phyloP scores from a whole-genome alignment of 441 rosid genomes.

The Dalechampia spathulata region DNA sequence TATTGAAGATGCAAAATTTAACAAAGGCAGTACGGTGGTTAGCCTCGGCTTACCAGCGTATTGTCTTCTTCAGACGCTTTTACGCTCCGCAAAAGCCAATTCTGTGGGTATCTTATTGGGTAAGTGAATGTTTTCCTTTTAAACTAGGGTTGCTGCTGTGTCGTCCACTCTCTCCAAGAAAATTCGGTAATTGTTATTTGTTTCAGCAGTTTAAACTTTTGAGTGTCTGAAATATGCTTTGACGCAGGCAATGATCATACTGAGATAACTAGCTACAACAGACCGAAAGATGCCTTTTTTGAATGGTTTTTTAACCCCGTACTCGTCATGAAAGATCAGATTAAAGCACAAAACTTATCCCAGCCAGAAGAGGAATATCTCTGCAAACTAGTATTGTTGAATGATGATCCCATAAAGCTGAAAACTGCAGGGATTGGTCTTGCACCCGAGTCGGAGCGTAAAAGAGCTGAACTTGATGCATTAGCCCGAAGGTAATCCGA shows the following conservation, averaged over 20 bases:
- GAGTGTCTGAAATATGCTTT: not conserved
- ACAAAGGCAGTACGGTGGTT: constrained; percentile 52
- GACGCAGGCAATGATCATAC: constrained; percentile 45
- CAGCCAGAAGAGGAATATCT: constrained; percentile 77
- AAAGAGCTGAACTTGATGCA: constrained; percentile 72
- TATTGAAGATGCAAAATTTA: constrained; percentile 65
- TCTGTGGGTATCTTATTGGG: constrained; percentile 64
- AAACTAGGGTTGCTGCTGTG: not conserved
- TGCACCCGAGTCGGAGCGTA: constrained; percentile 57
- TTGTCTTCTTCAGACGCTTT: constrained; percentile 55
- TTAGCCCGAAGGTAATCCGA: constrained; percentile 88
- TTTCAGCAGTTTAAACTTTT: not conserved
- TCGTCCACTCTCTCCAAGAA: not conserved
- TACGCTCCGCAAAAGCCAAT: constrained; percentile 57
- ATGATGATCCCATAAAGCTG: constrained; percentile 52
- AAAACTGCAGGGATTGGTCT: constrained; percentile 39
- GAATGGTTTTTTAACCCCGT: constrained; percentile 92
- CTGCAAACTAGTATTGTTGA: constrained; percentile 60
- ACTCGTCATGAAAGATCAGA: constrained; percentile 79
- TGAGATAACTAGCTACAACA: constrained; percentile 61
- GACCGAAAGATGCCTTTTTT: constrained; percentile 66
- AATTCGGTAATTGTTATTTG: not conserved
- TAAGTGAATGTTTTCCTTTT: constrained; percentile 25
- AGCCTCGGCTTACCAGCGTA: constrained; percentile 83
- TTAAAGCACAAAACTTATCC: constrained; percentile 58